Base-by-base conservation (phyloP, 371 early-diverging fungal genomes). In the Coemansia sp. region DNA sequence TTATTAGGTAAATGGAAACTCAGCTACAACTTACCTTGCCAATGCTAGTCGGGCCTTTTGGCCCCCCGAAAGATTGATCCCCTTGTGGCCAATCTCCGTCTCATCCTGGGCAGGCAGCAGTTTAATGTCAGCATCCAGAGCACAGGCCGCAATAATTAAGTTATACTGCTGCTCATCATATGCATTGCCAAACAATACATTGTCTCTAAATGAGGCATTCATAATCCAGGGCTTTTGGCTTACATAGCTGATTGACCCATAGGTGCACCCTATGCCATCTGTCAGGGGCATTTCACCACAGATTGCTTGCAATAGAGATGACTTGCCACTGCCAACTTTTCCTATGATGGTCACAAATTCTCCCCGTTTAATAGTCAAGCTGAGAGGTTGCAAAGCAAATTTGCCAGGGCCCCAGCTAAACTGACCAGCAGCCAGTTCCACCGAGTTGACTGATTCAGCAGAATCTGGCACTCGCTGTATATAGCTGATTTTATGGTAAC, bases 361-460 rank as follows among this genome's bases (percentile, higher is more conserved):
- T 2, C 55, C 43, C 52, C 85, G 84, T 8, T 79, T 69, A 36
- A 89, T 81, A 0, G 71, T 74, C 12, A 97, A 71, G 43, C 81
- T 77, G 34, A 94, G 83, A 55, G 88, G 77, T 0, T 75, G 70
- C 44, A 94, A 70, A 3, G 92, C 82, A 2, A 95, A 93, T 6
- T 37, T 58, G 6, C 33, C 40, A 7, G n/a, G 12, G 10, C 53
- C 40, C 68, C 68, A 67, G 11, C 47, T 52, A 53, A 67, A 67
- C 32, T 12, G 5, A 11, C 64, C 40, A 8, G 36, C 12, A 10
- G 42, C 38, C 38, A 67, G 36, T 2, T 16, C 24, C 2, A 62
- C 33, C 2, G 60, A 48, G 1, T 4, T 16, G 7, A 7, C 29
- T 29, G 34, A 10, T 14, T 12, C 8, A 9, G 48, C n/a, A 32